These are phyloP conservation scores for Xanthoconium purpureum DNA, from an alignment of 768 basidiomycete species.

Conservation along the genomic window DNA sequence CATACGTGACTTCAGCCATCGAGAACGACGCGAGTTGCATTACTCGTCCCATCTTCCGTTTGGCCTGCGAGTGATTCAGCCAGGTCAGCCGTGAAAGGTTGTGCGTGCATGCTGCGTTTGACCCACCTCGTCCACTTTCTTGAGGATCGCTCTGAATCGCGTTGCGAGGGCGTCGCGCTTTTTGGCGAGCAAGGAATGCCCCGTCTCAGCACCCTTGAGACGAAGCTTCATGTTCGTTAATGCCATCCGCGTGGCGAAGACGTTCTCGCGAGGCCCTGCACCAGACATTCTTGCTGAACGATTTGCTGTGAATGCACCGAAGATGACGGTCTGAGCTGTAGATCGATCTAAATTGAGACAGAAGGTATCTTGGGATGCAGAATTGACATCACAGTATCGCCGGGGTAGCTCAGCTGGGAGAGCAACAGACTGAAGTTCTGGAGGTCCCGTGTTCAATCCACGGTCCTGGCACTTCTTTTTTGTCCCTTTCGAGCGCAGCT, in stretches of 20 bases:
- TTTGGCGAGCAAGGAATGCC: slow-evolving; percentile 93
- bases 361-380: too few relatives aligned
- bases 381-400: slow-evolving; percentile 20
- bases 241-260: slow-evolving; percentile 98
- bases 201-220: slow-evolving; percentile 90
- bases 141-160: slow-evolving; percentile 89
- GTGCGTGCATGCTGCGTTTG: background rate
- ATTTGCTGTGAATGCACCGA: background rate
- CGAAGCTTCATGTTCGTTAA: slow-evolving; percentile 89
- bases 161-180: slow-evolving; percentile 96
- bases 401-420: slow-evolving; percentile 75
- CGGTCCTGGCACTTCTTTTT: slow-evolving; percentile 58
- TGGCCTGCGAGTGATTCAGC: slow-evolving; percentile 60
- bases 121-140: slow-evolving; percentile 94
- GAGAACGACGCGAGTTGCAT: slow-evolving; percentile 99
- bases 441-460: slow-evolving; percentile 81
- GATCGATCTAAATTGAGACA: background rate
- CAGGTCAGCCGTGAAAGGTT: slow-evolving; percentile 7
- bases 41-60: slow-evolving; percentile 97
- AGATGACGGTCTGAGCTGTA: background rate
- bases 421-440: slow-evolving; percentile 76
- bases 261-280: slow-evolving; percentile 83
- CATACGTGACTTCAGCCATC: slow-evolving; percentile 97
- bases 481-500: too few relatives aligned
- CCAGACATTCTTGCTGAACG: slow-evolving; percentile 70